A percentile compares a stretch with the other conserved stretches of the same genome.
Conservation (phyloP, 208 protist genomes). For the Tritrichomonas musculus region DNA sequence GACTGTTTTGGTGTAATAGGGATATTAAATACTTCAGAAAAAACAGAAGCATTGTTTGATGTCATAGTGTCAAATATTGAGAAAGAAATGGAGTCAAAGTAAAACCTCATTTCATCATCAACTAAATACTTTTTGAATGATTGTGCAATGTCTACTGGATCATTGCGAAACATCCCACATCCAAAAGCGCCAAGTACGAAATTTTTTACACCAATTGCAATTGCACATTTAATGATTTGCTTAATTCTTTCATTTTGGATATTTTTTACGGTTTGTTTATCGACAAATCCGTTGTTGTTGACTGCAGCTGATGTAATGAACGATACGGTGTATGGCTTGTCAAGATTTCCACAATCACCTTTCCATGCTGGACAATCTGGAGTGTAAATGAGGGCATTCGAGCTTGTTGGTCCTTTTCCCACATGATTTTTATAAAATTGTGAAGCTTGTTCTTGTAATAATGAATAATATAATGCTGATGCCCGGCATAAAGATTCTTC, state of each 20-base stretch:
- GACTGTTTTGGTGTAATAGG: too few species aligned
- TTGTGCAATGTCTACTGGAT: background rate
- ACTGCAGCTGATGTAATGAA: constrained; percentile 25
- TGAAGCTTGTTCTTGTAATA: background rate
- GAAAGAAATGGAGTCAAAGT: background rate
- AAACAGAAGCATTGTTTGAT: background rate
- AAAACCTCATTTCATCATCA: background rate
- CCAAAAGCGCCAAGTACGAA: background rate
- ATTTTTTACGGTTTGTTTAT: background rate
- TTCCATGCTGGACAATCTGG: background rate
- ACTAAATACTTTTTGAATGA: constrained; percentile 1
- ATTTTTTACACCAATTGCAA: background rate
- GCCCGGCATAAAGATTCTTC: background rate
- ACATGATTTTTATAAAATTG: background rate
- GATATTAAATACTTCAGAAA: too few species aligned
- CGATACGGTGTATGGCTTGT: background rate
- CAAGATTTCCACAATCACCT: background rate
- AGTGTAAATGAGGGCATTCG: background rate
- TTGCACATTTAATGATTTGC: background rate
- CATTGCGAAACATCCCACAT: background rate
- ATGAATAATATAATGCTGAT: background rate
- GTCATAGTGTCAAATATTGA: background rate
- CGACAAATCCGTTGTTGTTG: background rate
- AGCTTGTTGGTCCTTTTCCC: background rate
- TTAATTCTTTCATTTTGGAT: background rate